Evolutionary conservation across 176 grass and related monocot genomes (phyloP), one percentile per base, ranked within the genome.

Genomic region (Saccharum officinarum): DNA sequence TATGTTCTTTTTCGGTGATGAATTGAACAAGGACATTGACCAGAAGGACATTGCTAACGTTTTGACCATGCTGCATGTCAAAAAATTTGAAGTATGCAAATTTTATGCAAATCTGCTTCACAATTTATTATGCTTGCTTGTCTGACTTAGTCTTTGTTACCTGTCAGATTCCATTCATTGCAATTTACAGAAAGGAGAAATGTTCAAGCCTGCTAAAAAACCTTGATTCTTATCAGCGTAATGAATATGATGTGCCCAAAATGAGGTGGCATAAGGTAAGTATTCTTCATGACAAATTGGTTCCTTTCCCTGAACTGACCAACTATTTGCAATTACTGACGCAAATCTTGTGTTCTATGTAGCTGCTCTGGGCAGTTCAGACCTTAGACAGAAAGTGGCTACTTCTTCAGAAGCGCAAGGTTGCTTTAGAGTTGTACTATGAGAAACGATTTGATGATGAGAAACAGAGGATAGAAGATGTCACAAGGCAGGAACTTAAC

Each of bases 361-460:
- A 99, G 93, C 26, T 96, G 63, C 91, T 99, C 20, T 99, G 97
- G 97, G 88, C 89, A 60, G 84, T 99, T 80, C 87, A 95, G 42
- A 92, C 85, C 45, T 93, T 99, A 62, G 93, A 96, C 84, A 92
- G 80, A 80, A 99, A 99, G 55, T 99, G 93, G 91, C 75, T 99
- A 46, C 86, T 96, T 87, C 93, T 99, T 88, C 91, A 95, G 83
- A 99, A 99, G 83, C 88, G 97, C 78, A 99, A 99, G 82, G 69
- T 83, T 80, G 89, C 91, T 61, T 85, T 99, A 70, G 83, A 94
- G 74, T 20, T 86, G 7, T 99, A 99, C 50, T 99, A 99, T 81
- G 75, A 84, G 16, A 99, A 91, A 79, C 87, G 92, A 39, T 99
- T 91, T 77, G 91, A 99, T 41, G 97, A 96, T 30, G 92, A 96